Conservation (phyloP, 2,329 filamentous ascomycete genomes). For the Phialemonium atrogriseum region DNA sequence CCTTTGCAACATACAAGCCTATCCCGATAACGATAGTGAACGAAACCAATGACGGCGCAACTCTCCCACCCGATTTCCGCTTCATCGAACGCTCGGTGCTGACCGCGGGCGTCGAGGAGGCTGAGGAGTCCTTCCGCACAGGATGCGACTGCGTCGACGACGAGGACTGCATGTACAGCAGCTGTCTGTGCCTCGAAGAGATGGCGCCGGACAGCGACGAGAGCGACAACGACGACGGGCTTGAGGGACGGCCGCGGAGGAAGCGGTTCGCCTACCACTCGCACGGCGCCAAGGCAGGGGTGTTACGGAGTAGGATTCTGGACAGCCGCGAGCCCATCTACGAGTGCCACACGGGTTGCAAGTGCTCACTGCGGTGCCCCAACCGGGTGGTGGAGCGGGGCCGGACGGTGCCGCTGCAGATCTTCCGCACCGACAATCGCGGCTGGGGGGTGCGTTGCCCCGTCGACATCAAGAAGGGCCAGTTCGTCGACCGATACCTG, state of each 20-base stretch:
- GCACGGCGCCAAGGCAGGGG: conserved; percentile 40
- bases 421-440: conserved; percentile 64
- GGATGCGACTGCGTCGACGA: conserved; percentile 61
- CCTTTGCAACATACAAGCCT: conserved; percentile 37
- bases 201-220: conserved; percentile 49
- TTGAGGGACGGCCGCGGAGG: conserved; percentile 20
- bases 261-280: conserved; percentile 57
- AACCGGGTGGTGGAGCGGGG: conserved; percentile 73
- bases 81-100: conserved; percentile 60
- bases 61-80: conserved; percentile 53
- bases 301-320: conserved; percentile 43
- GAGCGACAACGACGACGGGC: conserved; percentile 38
- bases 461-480: conserved; percentile 57
- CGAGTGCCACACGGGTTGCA: conserved; percentile 69
- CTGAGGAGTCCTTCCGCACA: conserved; percentile 52
- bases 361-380: conserved; percentile 55
- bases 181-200: conserved; percentile 58
- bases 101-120: conserved; percentile 48
- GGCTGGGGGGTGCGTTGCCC: conserved; percentile 70
- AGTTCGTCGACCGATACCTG: conserved; percentile 74
- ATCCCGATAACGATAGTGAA: conserved; percentile 59
- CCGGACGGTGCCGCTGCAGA: conserved; percentile 60
- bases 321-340: conserved; percentile 58
- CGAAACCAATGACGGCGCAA: conserved; percentile 40
- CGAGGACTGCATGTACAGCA: conserved; percentile 57